Evolutionary conservation across 352 stramenopile species (phyloP).

Genomic region (Thalassiosira sp.): DNA sequence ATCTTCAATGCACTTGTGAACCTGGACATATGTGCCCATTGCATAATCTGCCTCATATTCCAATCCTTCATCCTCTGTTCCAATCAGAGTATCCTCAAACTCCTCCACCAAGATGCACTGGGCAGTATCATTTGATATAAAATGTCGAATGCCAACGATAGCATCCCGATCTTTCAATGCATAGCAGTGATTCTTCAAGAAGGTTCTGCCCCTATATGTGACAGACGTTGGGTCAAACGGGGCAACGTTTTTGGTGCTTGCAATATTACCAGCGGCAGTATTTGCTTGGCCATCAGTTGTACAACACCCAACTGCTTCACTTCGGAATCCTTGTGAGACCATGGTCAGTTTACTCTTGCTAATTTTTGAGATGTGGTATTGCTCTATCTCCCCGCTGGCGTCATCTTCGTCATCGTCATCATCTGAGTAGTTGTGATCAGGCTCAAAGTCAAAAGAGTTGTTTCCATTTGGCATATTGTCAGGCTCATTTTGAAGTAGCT

Average conservation of each 20-base stretch:
- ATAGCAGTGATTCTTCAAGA: slow-evolving; percentile 36
- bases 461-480: too few species aligned
- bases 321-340: slow-evolving; percentile 27
- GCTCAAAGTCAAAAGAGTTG: not conserved
- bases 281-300: not conserved
- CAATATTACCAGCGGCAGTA: not conserved
- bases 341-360: slow-evolving; percentile 20
- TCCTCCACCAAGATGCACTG: slow-evolving; percentile 31
- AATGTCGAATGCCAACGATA: slow-evolving; percentile 32
- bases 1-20: slow-evolving; percentile 22
- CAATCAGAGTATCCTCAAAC: slow-evolving; percentile 43
- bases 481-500: too few species aligned
- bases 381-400: slow-evolving; percentile 7
- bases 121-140: slow-evolving; percentile 27
- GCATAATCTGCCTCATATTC: slow-evolving; percentile 19
- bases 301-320: slow-evolving; percentile 2
- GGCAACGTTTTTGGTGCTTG: not conserved
- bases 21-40: slow-evolving; percentile 15
- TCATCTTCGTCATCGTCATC: slow-evolving; percentile 26
- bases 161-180: slow-evolving; percentile 3
- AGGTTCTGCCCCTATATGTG: slow-evolving; percentile 16
- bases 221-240: slow-evolving; percentile 18
- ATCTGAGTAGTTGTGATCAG: slow-evolving; percentile 4
- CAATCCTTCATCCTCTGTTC: slow-evolving; percentile 37
- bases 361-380: slow-evolving; percentile 22